These are phyloP conservation scores for Nakazawaea pomicola DNA, from an alignment of 805 yeast genomes.

Conservation along the genomic window DNA sequence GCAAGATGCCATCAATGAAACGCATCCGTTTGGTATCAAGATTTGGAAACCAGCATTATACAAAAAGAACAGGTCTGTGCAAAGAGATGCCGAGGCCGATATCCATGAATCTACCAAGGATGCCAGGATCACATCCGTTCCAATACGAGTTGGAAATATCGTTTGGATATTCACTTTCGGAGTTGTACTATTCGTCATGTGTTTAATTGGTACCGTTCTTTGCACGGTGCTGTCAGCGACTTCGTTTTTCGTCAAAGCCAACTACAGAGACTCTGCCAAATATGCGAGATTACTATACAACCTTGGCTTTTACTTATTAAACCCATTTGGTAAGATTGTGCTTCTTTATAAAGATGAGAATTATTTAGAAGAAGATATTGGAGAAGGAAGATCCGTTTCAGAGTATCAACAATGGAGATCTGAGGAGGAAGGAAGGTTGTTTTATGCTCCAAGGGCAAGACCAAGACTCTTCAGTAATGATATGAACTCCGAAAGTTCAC, in stretches of 20 bases:
- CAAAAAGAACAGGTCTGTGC: conserved; percentile 88
- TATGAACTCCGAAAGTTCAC: neutral
- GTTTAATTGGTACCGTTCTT: conserved; percentile 43
- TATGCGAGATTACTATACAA: conserved; percentile 59
- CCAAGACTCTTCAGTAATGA: conserved; percentile 5
- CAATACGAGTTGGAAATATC: conserved; percentile 62
- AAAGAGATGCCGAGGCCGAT: conserved; percentile 86
- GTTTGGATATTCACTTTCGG: conserved; percentile 79
- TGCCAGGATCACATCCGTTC: conserved; percentile 48
- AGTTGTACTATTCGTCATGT: conserved; percentile 46
- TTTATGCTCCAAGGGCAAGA: conserved; percentile 61
- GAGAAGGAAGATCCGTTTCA: conserved; percentile 78
- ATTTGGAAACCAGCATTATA: conserved; percentile 98
- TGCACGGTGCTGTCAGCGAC: conserved; percentile 38
- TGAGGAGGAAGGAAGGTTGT: conserved; percentile 69
- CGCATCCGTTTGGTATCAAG: conserved; percentile 97
- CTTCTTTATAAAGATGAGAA: conserved; percentile 72
- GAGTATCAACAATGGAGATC: conserved; percentile 90
- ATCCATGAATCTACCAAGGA: conserved; percentile 67
- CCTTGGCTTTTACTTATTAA: conserved; percentile 65
- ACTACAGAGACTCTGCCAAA: conserved; percentile 41
- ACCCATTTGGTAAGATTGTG: conserved; percentile 90
- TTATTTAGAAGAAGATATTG: conserved; percentile 79
- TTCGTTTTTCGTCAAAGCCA: conserved; percentile 39
- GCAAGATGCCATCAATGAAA: conserved; percentile 92